Evolutionary conservation across 441 rosid genomes (phyloP).

Genomic region (Bruguiera hainesii): DNA sequence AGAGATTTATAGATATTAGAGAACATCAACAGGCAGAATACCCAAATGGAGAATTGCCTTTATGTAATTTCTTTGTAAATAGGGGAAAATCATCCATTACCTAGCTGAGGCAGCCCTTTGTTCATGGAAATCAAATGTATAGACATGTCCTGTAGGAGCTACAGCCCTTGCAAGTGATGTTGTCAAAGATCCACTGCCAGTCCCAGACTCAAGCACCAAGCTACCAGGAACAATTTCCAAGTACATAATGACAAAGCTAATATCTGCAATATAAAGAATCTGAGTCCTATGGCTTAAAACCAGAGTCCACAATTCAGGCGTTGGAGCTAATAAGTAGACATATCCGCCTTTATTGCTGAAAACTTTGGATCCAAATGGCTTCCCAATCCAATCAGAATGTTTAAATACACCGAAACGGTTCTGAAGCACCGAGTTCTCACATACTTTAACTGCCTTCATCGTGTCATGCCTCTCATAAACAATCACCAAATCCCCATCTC

Average conservation of each 20-base stretch:
- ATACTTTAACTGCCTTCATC: slow-evolving; percentile 73
- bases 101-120: slow-evolving; percentile 89
- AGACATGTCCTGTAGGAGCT: slow-evolving; percentile 87
- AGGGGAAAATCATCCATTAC: slow-evolving; percentile 29
- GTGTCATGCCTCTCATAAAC: slow-evolving; percentile 76
- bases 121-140: slow-evolving; percentile 90
- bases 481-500: slow-evolving; percentile 71
- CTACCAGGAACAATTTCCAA: slow-evolving; percentile 88
- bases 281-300: slow-evolving; percentile 94
- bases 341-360: slow-evolving; percentile 81
- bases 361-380: slow-evolving; percentile 85
- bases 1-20: background rate
- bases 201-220: slow-evolving; percentile 82
- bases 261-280: slow-evolving; percentile 92
- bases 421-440: slow-evolving; percentile 54
- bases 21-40: background rate
- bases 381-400: slow-evolving; percentile 92
- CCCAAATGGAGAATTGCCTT: background rate
- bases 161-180: slow-evolving; percentile 85
- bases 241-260: slow-evolving; percentile 69
- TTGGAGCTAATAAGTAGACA: slow-evolving; percentile 75
- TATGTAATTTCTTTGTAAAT: background rate
- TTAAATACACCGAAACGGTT: slow-evolving; percentile 83
- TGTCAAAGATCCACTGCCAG: slow-evolving; percentile 89
- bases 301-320: slow-evolving; percentile 88